Evolutionary conservation across 75 land plant genomes (phyloP), one percentile per base, ranked within the genome.

Genomic region (Picea glauca): DNA sequence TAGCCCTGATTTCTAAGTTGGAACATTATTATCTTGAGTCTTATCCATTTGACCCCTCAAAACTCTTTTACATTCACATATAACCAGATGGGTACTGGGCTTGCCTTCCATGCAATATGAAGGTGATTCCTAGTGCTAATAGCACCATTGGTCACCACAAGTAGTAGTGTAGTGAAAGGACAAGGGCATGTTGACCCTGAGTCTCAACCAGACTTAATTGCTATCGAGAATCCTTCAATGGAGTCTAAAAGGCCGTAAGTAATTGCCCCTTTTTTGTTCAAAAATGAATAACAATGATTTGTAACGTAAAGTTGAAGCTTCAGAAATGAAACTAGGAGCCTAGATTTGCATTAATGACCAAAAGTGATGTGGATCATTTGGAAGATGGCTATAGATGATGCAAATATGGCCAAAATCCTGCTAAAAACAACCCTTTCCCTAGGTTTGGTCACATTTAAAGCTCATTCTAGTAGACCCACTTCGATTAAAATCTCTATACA

Each of bases 331-430:
- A 81, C 65, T 74, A 84, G 14, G 86, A 88, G 80, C 88, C 93
- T 17, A 57, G 93, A 31, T 75, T 88, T 59, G 93, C 93, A 15
- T 86, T 93, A 83, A 80, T 88, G 88, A 93, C 94, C 17, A 91
- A 88, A 72, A 91, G 91, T 78, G 94, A 93, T 64, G 89, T 91
- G 17, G 94, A 93, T 81, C 90, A 88, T 60, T 79, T 93, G 57
- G 94, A 93, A 74, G 94, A 93, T 70, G 94, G 93, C n/a, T 92
- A 87, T 60, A 79, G 90, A 77, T 92, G 94, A 93, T 80, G 94
- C 73, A 92, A 93, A 76, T 93, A 93, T 76, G 94, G 94, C 50
- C 94, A 91, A 79, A 93, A 93, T 56, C 91, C 93, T n/a, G 94
- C 91, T 58, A 93, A 93, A 79, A 93, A 88, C 81, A 93, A 93